Conservation (phyloP, 2,329 filamentous ascomycete species). For the Penicillium sp. region DNA sequence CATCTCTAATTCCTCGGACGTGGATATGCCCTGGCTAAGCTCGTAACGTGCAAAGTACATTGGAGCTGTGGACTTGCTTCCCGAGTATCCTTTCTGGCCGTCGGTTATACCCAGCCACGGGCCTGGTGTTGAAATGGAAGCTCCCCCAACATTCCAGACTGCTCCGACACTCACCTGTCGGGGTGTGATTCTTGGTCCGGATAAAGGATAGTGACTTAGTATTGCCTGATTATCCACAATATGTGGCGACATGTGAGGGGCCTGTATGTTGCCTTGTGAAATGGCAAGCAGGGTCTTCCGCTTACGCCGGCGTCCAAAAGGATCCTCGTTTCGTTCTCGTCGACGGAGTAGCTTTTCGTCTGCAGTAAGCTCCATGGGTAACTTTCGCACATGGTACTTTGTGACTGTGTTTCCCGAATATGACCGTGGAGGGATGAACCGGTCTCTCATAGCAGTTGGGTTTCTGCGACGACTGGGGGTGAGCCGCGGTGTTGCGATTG, state of each 20-base stretch:
- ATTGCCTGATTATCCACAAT: slow-evolving; percentile 27
- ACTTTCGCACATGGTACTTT: slow-evolving; percentile 52
- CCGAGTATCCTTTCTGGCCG: slow-evolving; percentile 61
- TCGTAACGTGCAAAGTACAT: slow-evolving; percentile 54
- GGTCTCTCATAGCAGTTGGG: slow-evolving; percentile 37
- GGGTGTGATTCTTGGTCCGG: slow-evolving; percentile 18
- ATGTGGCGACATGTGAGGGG: slow-evolving; percentile 31
- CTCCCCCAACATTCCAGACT: slow-evolving; percentile 74
- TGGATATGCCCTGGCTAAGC: slow-evolving; percentile 42
- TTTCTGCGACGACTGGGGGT: neutral
- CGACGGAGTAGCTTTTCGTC: slow-evolving; percentile 46
- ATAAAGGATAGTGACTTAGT: slow-evolving; percentile 11
- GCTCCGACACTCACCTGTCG: slow-evolving; percentile 62
- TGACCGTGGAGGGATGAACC: slow-evolving; percentile 54
- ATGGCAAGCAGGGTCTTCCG: slow-evolving; percentile 18
- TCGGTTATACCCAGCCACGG: slow-evolving; percentile 49
- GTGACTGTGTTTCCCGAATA: slow-evolving; percentile 41
- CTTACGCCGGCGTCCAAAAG: slow-evolving; percentile 47
- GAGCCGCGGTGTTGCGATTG: neutral
- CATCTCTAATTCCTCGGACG: slow-evolving; percentile 60
- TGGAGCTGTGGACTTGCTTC: slow-evolving; percentile 69
- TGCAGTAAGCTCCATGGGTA: slow-evolving; percentile 41
- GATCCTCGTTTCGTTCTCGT: slow-evolving; percentile 45
- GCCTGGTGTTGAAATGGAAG: slow-evolving; percentile 51
- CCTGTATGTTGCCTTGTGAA: slow-evolving; percentile 16